These are phyloP conservation scores for Syncephalis plumigaleata DNA, from an alignment of 371 early-diverging fungal species.

Conservation along the genomic window DNA sequence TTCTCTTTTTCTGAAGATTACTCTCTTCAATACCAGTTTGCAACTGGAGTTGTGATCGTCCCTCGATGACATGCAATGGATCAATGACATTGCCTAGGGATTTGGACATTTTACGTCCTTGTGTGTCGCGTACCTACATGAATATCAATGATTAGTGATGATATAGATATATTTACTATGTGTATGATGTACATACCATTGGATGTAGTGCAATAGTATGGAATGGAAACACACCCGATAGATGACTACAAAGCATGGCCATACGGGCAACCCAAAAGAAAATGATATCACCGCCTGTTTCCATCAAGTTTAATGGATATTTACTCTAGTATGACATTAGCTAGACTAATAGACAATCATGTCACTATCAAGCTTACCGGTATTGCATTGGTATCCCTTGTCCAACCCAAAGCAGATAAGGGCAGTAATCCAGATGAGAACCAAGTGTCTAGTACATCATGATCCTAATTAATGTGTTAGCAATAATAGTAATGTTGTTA, in stretches of 20 bases:
- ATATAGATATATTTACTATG: slow-evolving; percentile 1
- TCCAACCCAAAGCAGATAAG: slow-evolving; percentile 66
- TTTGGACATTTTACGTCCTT: slow-evolving; percentile 98
- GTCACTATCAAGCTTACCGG: slow-evolving; percentile 12
- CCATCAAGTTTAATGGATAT: slow-evolving; percentile 84
- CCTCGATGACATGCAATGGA: slow-evolving; percentile 91
- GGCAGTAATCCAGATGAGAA: slow-evolving; percentile 98
- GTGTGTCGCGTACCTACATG: slow-evolving; percentile 71
- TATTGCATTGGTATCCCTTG: slow-evolving; percentile 15
- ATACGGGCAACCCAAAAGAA: slow-evolving; percentile 99
- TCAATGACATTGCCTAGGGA: slow-evolving; percentile 96
- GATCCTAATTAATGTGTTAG: slow-evolving; percentile 42
- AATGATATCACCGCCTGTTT: slow-evolving; percentile 98
- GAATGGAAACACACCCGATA: slow-evolving; percentile 78
- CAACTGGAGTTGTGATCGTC: slow-evolving; percentile 44
- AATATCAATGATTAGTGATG: not conserved
- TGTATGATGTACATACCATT: slow-evolving; percentile 31
- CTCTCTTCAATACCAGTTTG: slow-evolving; percentile 46
- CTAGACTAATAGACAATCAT: slow-evolving; percentile 12
- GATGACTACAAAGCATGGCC: slow-evolving; percentile 93
- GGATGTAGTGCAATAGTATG: slow-evolving; percentile 60
- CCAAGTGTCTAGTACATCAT: slow-evolving; percentile 99
- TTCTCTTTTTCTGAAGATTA: slow-evolving; percentile 75
- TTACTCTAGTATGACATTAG: no score
- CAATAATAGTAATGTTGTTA: not conserved